phyloP scores from a whole-genome alignment of 306 rosid species.

The Spatholobus suberectus region DNA sequence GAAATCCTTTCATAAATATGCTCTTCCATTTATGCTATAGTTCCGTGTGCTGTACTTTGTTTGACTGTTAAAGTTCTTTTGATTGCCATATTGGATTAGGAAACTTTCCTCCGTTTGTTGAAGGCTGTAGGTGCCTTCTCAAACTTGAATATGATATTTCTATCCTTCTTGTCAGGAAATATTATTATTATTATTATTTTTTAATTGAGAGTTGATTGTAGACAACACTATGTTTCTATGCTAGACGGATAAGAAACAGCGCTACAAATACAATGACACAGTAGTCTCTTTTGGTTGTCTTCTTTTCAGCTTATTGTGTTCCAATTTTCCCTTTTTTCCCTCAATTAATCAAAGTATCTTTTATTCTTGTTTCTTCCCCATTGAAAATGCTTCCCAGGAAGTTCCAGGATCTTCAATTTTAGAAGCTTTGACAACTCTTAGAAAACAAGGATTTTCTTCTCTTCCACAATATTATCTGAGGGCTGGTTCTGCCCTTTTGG shows the following conservation, averaged over 20 bases:
- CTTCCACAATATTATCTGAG: constrained; percentile 79
- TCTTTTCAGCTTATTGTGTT: constrained; percentile 22
- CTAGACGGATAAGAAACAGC: neutral
- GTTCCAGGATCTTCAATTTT: constrained; percentile 80
- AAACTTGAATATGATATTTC: constrained; percentile 32
- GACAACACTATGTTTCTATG: neutral
- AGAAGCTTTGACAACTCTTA: constrained; percentile 63
- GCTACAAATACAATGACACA: constrained; percentile 9
- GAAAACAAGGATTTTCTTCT: constrained; percentile 73
- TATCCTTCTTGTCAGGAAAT: neutral
- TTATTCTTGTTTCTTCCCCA: constrained; percentile 24
- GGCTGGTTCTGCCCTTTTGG: constrained; percentile 95
- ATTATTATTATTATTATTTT: neutral
- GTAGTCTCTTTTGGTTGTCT: constrained; percentile 23
- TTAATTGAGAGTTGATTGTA: constrained; percentile 12
- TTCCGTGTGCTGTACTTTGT: constrained; percentile 28
- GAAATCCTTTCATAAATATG: neutral
- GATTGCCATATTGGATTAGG: constrained; percentile 8
- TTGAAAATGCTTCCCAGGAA: constrained; percentile 64
- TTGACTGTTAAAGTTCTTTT: constrained; percentile 29
- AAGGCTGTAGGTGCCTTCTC: constrained; percentile 27
- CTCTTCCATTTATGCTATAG: constrained; percentile 27
- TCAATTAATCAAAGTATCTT: constrained; percentile 1
- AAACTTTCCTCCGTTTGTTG: neutral
- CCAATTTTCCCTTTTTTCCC: neutral